phyloP scores from a whole-genome alignment of 768 basidiomycete species.

The Lactarius pseudohatsudake region DNA sequence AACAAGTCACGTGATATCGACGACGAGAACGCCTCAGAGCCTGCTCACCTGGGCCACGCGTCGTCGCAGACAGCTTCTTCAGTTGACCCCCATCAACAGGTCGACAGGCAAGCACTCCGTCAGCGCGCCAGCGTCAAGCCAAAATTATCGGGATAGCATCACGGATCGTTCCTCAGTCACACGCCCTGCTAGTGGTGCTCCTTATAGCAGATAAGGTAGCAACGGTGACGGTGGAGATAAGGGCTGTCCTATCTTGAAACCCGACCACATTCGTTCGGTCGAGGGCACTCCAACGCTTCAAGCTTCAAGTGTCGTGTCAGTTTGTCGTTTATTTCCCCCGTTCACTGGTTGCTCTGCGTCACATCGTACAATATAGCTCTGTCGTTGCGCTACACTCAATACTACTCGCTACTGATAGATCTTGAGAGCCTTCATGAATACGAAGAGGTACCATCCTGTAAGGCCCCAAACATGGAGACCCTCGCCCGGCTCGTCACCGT shows the following conservation, averaged over 20 bases:
- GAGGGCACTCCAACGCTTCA: neutral
- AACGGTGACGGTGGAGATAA: neutral
- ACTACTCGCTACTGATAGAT: conserved; percentile 45
- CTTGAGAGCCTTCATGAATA: conserved; percentile 56
- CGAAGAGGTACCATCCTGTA: conserved; percentile 78
- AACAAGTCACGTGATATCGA: neutral
- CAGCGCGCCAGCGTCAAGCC: conserved; percentile 11
- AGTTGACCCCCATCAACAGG: conserved; percentile 14
- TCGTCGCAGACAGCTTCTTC: conserved; percentile 8
- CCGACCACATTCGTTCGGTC: neutral
- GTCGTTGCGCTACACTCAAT: conserved; percentile 3
- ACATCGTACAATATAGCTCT: conserved; percentile 9
- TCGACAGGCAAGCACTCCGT: conserved; percentile 11
- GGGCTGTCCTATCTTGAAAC: neutral
- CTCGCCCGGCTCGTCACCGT: conserved; percentile 44
- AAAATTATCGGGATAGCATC: neutral
- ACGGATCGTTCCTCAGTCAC: too few relatives aligned
- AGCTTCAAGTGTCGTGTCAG: neutral
- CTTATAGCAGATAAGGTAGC: neutral
- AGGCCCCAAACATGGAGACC: conserved; percentile 77
- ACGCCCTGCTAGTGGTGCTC: neutral
- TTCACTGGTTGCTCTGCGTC: neutral
- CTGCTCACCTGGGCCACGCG: neutral
- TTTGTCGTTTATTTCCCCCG: neutral
- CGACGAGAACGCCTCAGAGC: neutral